Evolutionary conservation across 1,139 yeast species (phyloP).

Genomic region (Yamadazyma oceani): DNA sequence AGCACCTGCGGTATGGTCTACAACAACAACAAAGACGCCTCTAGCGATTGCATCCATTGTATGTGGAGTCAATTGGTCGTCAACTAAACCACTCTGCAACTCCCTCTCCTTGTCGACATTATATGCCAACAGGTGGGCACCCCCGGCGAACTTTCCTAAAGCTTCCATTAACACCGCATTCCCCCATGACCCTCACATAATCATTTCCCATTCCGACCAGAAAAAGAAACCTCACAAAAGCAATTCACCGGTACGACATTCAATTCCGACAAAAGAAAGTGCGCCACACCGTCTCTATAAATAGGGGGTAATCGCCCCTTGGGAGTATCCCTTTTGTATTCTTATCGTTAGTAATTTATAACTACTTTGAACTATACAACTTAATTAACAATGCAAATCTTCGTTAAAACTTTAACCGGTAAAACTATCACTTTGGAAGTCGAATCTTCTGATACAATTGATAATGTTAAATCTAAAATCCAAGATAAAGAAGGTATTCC

Average conservation of each 20-base stretch:
- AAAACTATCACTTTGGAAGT: slow-evolving; percentile 73
- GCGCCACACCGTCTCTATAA: background rate
- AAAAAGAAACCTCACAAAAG: background rate
- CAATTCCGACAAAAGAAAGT: no score
- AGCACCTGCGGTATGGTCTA: no score
- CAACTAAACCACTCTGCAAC: no score
- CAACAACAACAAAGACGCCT: no score
- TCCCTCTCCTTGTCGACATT: no score
- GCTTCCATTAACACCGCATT: no score
- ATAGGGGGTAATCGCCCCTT: slow-evolving; percentile 6
- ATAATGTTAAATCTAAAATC: slow-evolving; percentile 57
- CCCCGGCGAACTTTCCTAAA: no score
- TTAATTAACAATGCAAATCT: slow-evolving; percentile 72
- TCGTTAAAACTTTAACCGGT: slow-evolving; percentile 94
- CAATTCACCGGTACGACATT: background rate
- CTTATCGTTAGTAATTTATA: background rate
- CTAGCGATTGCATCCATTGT: no score
- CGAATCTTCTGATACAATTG: slow-evolving; percentile 70
- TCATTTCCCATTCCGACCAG: background rate
- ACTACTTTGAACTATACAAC: slow-evolving; percentile 11
- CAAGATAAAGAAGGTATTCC: slow-evolving; percentile 57
- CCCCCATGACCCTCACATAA: background rate
- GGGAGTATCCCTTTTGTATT: background rate
- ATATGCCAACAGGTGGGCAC: no score
- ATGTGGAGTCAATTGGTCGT: no score